Evolutionary conservation across 495 filamentous ascomycete species (phyloP).

Genomic region (Gamarada debralockiae): DNA sequence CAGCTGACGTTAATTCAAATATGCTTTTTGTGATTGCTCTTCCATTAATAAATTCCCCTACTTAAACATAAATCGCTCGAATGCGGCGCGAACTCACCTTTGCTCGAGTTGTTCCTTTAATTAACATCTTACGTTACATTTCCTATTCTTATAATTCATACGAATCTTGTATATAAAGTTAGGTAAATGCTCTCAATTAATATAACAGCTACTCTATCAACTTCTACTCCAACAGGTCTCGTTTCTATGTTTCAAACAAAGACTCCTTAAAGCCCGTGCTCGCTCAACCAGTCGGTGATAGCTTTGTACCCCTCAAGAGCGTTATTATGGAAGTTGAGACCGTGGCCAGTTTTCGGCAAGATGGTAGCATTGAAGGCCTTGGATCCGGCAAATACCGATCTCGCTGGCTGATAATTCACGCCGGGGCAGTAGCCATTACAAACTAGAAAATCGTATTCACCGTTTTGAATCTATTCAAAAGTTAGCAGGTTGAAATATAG

Average conservation of each 20-base stretch:
- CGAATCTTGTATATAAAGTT: too few relatives aligned
- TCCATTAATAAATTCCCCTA: too few relatives aligned
- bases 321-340: conserved; percentile 3
- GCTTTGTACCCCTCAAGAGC: conserved; percentile 4
- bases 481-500: conserved; percentile 5
- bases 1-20: too few relatives aligned
- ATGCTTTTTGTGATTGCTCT: too few relatives aligned
- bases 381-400: conserved; percentile 1
- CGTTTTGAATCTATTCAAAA: conserved; percentile 5
- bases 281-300: conserved; percentile 4
- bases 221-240: conserved; percentile 5
- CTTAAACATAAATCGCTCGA: too few relatives aligned
- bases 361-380: conserved; percentile 5
- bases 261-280: conserved; percentile 3
- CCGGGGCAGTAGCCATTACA: conserved; percentile 4
- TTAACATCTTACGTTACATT: too few relatives aligned
- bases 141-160: too few relatives aligned
- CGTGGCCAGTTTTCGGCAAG: conserved; percentile 4
- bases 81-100: too few relatives aligned
- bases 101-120: too few relatives aligned
- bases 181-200: conserved; percentile 5
- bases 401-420: conserved; percentile 3
- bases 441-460: conserved; percentile 5
- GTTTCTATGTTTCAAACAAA: conserved; percentile 5
- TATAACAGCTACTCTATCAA: conserved; percentile 3